These are phyloP conservation scores for Mycena rebaudengoi DNA, from an alignment of 768 basidiomycete genomes.

Conservation along the genomic window DNA sequence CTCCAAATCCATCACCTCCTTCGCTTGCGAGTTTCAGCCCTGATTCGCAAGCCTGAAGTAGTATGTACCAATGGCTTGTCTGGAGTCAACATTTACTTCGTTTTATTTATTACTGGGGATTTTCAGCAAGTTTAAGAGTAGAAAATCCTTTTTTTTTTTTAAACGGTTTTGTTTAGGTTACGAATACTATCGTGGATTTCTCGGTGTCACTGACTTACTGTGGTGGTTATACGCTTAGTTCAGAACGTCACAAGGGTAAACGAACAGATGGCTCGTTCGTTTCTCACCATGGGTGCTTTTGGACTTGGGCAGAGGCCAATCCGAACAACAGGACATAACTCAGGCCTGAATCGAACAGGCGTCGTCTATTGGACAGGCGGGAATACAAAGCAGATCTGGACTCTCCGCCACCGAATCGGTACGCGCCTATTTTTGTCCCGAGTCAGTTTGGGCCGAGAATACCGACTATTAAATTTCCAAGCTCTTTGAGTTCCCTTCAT, in stretches of 20 bases:
- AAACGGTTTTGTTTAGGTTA: slow-evolving; percentile 2
- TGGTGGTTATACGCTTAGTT: neutral
- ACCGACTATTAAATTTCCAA: no score
- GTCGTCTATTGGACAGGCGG: no score
- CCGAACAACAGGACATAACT: no score
- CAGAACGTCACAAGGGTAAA: neutral
- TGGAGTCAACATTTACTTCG: neutral
- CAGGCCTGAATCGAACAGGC: no score
- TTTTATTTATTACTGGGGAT: neutral
- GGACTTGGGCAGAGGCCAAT: no score
- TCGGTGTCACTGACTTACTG: neutral
- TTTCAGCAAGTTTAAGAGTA: neutral
- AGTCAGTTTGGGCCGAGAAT: no score
- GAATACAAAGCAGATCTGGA: no score
- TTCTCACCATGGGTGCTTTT: no score
- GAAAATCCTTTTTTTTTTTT: neutral
- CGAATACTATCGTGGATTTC: neutral
- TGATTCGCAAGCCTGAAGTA: neutral
- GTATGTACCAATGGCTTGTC: neutral
- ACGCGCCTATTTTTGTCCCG: no score
- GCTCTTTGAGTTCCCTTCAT: no score
- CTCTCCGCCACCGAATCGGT: no score
- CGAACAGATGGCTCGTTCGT: no score
- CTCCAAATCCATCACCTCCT: neutral
- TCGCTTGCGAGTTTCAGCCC: slow-evolving; percentile 8